A percentile compares a stretch with the other conserved stretches of the same genome.
These are phyloP conservation scores for Globisporangium barbulae DNA, from an alignment of 352 stramenopile species.

Conservation along the genomic window DNA sequence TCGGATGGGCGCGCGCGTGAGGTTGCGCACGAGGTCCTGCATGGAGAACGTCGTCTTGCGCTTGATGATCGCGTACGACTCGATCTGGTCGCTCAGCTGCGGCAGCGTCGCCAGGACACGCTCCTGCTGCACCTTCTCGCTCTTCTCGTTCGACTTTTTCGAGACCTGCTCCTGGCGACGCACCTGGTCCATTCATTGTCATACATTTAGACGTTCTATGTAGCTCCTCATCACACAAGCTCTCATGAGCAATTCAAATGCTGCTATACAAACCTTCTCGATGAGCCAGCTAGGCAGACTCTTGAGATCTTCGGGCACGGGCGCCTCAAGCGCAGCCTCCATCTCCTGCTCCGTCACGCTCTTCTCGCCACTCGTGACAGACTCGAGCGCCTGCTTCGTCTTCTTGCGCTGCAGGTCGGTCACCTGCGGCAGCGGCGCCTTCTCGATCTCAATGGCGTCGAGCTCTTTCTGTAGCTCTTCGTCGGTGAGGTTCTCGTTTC, in stretches of 20 bases:
- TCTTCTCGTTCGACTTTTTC: constrained; percentile 41
- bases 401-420: constrained; percentile 10
- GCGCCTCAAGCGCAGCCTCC: constrained; percentile 44
- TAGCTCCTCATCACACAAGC: background rate
- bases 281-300: constrained; percentile 75
- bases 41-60: constrained; percentile 62
- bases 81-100: constrained; percentile 69
- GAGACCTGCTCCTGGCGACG: constrained; percentile 46
- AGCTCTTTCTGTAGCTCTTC: constrained; percentile 32
- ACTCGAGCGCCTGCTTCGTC: constrained; percentile 15
- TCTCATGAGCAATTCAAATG: background rate
- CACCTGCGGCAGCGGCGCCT: constrained; percentile 28
- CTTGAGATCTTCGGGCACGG: constrained; percentile 62
- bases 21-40: constrained; percentile 36
- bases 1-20: constrained; percentile 46
- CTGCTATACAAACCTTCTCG: constrained; percentile 33
- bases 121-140: constrained; percentile 35
- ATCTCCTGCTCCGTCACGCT: constrained; percentile 29
- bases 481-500: constrained; percentile 21
- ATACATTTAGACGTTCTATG: background rate
- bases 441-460: constrained; percentile 36
- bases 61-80: constrained; percentile 64
- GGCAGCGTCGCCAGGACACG: constrained; percentile 59
- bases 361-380: constrained; percentile 8
- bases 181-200: constrained; percentile 15